Evolutionary conservation across 352 stramenopile species (phyloP), one percentile per base, ranked within the genome.

Genomic region (Phytophthora pseudosyringae): DNA sequence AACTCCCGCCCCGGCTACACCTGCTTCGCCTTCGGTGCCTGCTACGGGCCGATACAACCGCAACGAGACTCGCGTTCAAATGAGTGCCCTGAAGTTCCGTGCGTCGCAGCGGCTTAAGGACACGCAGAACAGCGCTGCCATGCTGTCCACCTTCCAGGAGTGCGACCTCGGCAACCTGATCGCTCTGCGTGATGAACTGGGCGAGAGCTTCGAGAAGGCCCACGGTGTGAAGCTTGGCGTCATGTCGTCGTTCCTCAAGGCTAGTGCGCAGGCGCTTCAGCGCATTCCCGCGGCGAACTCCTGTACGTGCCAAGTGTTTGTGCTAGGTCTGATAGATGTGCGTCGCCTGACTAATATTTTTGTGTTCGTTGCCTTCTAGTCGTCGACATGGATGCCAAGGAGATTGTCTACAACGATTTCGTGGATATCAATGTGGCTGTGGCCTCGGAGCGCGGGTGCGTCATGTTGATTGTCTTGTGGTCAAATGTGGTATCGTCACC

Each of bases 121-220:
- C 67, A 97, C 96, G 29, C 97, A 99, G 86, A 99, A 99, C 80
- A 96, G 92, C 21, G 96, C 97, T 21, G 98, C 98, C 29, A 99
- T 99, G 90, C 86, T 99, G 10, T 99, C 97, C 15, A 99, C 98
- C 43, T 99, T 99, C 86, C 97, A 99, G 76, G 98, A 99, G 78
- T 96, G 90, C 56, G 98, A 99, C 73, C 93, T 99, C 81, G 86
- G 91, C 43, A 96, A 95, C 53, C 82, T 99, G n/a, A 97, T 99
- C 60, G 94, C 94, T 65, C 69, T 98, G 36, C 87, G 94, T 50
- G 90, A 96, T 21, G 90, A 96, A 46, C 81, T 97, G 29, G 94
- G 95, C 56, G 87, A 96, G 9, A 88, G 88, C 40, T 99, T 99
- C 64, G 84, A 97, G 73, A 98, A 99, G 71, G 94, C 90, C 39